Percentiles rank a stretch among this genome's conserved stretches.
phyloP scores from a whole-genome alignment of 441 rosid genomes.

The Macaranga tanarius region DNA sequence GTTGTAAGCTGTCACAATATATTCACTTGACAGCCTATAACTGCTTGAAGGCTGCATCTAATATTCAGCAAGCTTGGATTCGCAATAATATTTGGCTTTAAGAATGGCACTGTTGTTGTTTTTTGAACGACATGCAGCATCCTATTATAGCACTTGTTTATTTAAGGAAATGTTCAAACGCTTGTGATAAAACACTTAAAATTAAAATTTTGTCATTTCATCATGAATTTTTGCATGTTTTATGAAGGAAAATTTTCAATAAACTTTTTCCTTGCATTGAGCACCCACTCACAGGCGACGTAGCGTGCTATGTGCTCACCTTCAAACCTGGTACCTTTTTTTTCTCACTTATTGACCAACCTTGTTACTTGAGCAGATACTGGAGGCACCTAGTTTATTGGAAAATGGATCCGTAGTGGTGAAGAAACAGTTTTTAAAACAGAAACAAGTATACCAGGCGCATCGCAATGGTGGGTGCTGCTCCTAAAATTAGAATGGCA shows the following conservation, averaged over 20 bases:
- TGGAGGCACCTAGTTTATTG: conserved; percentile 52
- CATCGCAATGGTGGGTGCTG: conserved; percentile 43
- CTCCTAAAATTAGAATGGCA: conserved; percentile 23
- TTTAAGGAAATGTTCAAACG: neutral
- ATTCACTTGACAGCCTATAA: neutral
- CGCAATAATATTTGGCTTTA: neutral
- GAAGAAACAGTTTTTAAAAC: conserved; percentile 45
- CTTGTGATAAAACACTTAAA: neutral
- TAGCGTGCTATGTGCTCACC: neutral
- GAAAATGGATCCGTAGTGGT: conserved; percentile 53
- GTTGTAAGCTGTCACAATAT: neutral
- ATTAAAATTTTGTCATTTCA: neutral
- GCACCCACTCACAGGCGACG: neutral
- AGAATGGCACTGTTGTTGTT: neutral
- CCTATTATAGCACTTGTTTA: neutral
- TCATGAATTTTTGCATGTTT: neutral
- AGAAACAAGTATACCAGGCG: conserved; percentile 33
- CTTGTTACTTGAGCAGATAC: conserved; percentile 33
- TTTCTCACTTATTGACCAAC: neutral
- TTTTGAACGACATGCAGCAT: neutral
- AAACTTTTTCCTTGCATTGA: neutral
- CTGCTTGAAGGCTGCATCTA: neutral
- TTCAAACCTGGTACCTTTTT: neutral
- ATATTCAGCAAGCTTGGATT: neutral
- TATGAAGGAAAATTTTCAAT: too few species aligned